Evolutionary conservation across 768 basidiomycete species (phyloP).

Genomic region (Suillus occidentalis): DNA sequence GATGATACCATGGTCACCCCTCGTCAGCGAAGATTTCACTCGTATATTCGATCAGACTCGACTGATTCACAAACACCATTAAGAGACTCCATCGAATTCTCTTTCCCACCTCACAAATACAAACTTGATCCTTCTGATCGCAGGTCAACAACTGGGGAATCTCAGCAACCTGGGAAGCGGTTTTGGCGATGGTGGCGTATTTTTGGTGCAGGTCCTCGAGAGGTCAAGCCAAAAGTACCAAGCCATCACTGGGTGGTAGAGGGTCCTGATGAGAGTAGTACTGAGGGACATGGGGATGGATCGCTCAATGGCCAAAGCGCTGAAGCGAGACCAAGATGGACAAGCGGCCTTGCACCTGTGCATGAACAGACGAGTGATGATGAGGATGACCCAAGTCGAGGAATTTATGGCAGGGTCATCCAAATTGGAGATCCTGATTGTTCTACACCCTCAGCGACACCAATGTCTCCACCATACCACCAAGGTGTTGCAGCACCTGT

Average conservation of each 20-base stretch:
- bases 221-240: slow-evolving; percentile 26
- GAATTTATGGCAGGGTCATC: slow-evolving; percentile 13
- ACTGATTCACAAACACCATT: slow-evolving; percentile 30
- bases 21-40: background rate
- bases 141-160: background rate
- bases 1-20: slow-evolving; percentile 22
- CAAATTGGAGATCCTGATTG: slow-evolving; percentile 21
- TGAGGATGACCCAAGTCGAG: background rate
- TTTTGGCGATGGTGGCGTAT: slow-evolving; percentile 25
- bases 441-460: slow-evolving; percentile 14
- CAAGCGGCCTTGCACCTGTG: slow-evolving; percentile 9
- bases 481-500: background rate
- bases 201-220: slow-evolving; percentile 24
- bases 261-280: slow-evolving; percentile 24
- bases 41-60: slow-evolving; percentile 21
- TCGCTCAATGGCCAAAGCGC: slow-evolving; percentile 13
- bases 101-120: slow-evolving; percentile 14
- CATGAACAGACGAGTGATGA: slow-evolving; percentile 15
- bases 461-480: slow-evolving; percentile 2
- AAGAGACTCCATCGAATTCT: slow-evolving; percentile 10
- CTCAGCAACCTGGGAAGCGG: slow-evolving; percentile 10
- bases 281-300: slow-evolving; percentile 17
- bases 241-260: slow-evolving; percentile 23
- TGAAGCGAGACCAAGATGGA: slow-evolving; percentile 1
- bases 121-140: background rate